Percentiles rank a stretch among this genome's conserved stretches.
These are phyloP conservation scores for Xylaria arbuscula DNA, from an alignment of 2,329 filamentous ascomycete species.

Conservation along the genomic window DNA sequence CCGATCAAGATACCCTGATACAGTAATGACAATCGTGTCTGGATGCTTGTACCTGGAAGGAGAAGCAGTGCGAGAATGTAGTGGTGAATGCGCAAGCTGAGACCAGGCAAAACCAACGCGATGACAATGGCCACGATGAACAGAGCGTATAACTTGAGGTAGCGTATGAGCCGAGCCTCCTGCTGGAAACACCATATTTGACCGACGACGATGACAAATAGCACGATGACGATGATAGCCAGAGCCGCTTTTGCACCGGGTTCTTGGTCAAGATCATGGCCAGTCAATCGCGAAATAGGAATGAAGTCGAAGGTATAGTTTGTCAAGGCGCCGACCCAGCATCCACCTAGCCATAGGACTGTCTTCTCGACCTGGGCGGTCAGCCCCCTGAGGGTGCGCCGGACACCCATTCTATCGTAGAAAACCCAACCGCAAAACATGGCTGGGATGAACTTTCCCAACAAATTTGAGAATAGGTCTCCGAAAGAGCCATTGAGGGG, in stretches of 20 bases:
- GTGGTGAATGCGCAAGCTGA: slow-evolving; percentile 88
- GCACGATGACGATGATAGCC: slow-evolving; percentile 77
- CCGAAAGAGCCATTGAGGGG: slow-evolving; percentile 75
- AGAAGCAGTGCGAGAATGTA: slow-evolving; percentile 91
- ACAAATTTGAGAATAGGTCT: slow-evolving; percentile 77
- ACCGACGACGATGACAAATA: slow-evolving; percentile 74
- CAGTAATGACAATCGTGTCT: slow-evolving; percentile 83
- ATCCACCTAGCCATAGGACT: slow-evolving; percentile 86
- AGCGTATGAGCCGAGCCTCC: slow-evolving; percentile 81
- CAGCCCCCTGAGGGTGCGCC: slow-evolving; percentile 75
- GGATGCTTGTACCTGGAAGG: slow-evolving; percentile 87
- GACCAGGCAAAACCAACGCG: slow-evolving; percentile 76
- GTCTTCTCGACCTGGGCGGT: slow-evolving; percentile 91
- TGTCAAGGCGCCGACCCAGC: slow-evolving; percentile 90
- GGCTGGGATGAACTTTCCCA: slow-evolving; percentile 87
- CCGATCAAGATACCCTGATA: slow-evolving; percentile 93
- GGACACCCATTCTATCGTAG: slow-evolving; percentile 83
- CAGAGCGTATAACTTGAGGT: slow-evolving; percentile 80
- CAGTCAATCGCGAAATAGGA: slow-evolving; percentile 90
- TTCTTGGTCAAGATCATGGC: slow-evolving; percentile 87
- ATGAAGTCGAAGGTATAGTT: slow-evolving; percentile 97
- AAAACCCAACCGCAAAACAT: slow-evolving; percentile 89
- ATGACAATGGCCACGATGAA: slow-evolving; percentile 75
- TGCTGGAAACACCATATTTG: slow-evolving; percentile 89
- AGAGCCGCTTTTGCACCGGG: slow-evolving; percentile 89